Base-by-base conservation (phyloP, 163 green algal species). In the Prototheca wickerhamii region DNA sequence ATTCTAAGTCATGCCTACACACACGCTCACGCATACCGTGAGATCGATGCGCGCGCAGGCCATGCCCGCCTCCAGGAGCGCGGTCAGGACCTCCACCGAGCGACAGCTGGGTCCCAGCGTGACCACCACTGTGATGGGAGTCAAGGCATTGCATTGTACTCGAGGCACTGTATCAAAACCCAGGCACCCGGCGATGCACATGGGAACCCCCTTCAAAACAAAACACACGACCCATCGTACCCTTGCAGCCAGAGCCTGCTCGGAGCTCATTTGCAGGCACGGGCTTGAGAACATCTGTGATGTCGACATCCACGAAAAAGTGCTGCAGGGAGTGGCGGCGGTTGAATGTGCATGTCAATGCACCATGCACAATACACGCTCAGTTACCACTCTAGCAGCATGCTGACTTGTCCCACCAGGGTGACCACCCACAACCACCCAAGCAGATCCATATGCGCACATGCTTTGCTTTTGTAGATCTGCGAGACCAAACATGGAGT, bases 1-100 rank as follows among this genome's bases (percentile, higher is more conserved):
- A 10, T 10, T 15, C 10, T 49, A 15, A 23, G 40, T 49, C 15
- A 49, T 23, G 15, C 40, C 10, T 49, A 49, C 40, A 15, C 40
- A 49, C 40, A 51, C 25, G 59, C 49, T 2, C 34, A 17, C 46
- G 31, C 74, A 42, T 54, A 80, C 74, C 12, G 75, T 84, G 17
- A 89, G 61, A 64, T 89, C 82, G 4, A 87, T 18, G 21, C 82
- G 70, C 12, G 77, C 80, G 60, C 71, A 82, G 23, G 74, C 76
- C 57, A 81, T 72, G 10, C 82, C 82, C 42, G 72, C 65, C 57
- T 69, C 26, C 44, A 91, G 63, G 60, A 91, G 58, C 34, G 76
- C 51, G 3, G 58, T 59, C n/a, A 91, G 64, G 0, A 63, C 69
- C 4, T 81, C 72, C 17, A 89, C 80, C 28, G 71, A 62, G 30